Evolutionary conservation across 352 stramenopile genomes (phyloP).

Genomic region (Pythium diclinum): DNA sequence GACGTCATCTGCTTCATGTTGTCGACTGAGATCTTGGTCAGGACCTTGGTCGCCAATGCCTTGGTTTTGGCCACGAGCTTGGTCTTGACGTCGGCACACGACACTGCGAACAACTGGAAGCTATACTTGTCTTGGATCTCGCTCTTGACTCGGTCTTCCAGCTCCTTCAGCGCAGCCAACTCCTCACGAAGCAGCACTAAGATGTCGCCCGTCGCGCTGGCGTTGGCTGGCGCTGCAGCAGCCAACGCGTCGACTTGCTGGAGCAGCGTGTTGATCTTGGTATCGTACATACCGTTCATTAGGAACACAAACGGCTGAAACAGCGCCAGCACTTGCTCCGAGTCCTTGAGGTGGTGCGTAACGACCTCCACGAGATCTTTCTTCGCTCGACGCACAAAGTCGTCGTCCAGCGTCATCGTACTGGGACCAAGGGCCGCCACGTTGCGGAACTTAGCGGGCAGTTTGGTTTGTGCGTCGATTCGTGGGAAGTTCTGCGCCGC

Average conservation of each 20-base stretch:
- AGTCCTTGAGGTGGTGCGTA: constrained; percentile 62
- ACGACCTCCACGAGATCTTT: constrained; percentile 50
- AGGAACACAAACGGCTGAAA: constrained; percentile 79
- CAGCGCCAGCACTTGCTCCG: constrained; percentile 56
- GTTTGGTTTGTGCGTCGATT: constrained; percentile 79
- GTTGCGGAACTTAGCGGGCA: constrained; percentile 60
- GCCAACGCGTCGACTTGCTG: constrained; percentile 12
- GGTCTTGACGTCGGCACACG: constrained; percentile 85
- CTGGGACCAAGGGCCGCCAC: constrained; percentile 73
- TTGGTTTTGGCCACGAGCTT: constrained; percentile 78
- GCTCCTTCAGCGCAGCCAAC: constrained; percentile 43
- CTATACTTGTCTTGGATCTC: constrained; percentile 84
- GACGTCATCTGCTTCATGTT: constrained; percentile 84
- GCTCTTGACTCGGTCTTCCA: constrained; percentile 45
- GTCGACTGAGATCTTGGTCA: constrained; percentile 82
- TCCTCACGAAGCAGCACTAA: constrained; percentile 51
- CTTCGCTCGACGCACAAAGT: constrained; percentile 74
- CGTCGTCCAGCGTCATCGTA: constrained; percentile 76
- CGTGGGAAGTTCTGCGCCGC: constrained; percentile 86
- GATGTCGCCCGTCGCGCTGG: constrained; percentile 33
- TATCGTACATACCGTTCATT: constrained; percentile 77
- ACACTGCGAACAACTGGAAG: constrained; percentile 89
- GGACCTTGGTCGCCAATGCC: constrained; percentile 54
- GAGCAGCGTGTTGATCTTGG: constrained; percentile 52
- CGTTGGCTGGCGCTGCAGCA: constrained; percentile 7